Base-by-base conservation (phyloP, 345 rosid genomes). In the Eucalyptus polyanthemos region DNA sequence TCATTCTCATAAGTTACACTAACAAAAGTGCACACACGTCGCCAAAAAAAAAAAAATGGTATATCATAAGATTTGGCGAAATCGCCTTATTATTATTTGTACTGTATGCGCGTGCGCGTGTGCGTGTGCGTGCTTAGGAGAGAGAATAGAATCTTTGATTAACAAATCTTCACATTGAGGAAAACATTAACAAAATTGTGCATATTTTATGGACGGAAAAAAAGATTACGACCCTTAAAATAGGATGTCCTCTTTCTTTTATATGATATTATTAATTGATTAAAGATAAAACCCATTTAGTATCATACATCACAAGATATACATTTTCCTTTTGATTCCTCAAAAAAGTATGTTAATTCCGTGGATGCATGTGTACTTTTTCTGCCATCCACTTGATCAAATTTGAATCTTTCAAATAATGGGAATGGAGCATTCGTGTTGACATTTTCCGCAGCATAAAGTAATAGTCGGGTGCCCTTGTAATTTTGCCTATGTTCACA, bases 21-120 rank as follows among this genome's bases (percentile, higher is more conserved):
- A 17, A 17, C 80, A 69, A 69, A 69, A 69, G 24, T 31, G 80
- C 21, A 31, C 80, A 19, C 24, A 34, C 37, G 25, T 69, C 25
- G 11, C 44, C 0, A 19, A 8, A 53, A 17, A 50, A 16, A 51
- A 51, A 51, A 17, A 51, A 0, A 0, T 19, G 58, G 58, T 19
- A 53, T 53, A 53, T 69, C 37, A 69, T 34, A 34, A 69, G 80
- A 69, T 69, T 37, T 17, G 11, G 44, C 14, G 14, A 69, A 69
- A 31, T 69, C 12, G 4, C 42, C 34, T 31, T 31, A 69, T 31
- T 31, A 69, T 19, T 69, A 16, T 16, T 4, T 31, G 24, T 69
- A 16, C 1, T 3, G 80, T 22, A 22, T 60, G 29, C 10, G 27
- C 6, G 62, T 10, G 15, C 12, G 31, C 1, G 67, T 12, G 29